Evolutionary conservation across 2,329 filamentous ascomycete species (phyloP), one percentile per base, ranked within the genome.

Genomic region (Calonectria fujianensis): DNA sequence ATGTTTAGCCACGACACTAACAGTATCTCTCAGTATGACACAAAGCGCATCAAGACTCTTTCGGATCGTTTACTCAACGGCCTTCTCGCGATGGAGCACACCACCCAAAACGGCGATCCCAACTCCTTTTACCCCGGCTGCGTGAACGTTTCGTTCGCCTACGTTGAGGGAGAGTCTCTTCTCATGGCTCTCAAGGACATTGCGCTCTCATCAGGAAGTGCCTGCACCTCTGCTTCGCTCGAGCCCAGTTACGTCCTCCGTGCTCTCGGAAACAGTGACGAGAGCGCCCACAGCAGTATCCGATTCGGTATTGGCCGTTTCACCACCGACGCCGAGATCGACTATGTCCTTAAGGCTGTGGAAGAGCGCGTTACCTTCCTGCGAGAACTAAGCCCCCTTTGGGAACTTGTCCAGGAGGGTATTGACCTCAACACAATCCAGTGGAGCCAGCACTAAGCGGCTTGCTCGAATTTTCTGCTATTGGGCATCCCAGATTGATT

Each of bases 151-250:
- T 99, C 97, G 0, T 99, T 99, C 83, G 96, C 97, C 41, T 99
- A 99, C 82, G 96, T 99, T 6, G 97, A 99, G 86, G 97, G 97
- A 79, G 97, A 99, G 86, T 98, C 97, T 3, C 93, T 99, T 1
- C 90, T 99, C 77, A 99, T 99, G 97, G 97, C 97, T 0, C 88
- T 99, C 59, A 99, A 99, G 87, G 97, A 99, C 80, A 98, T 99
- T 85, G 97, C 97, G 0, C 89, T 99, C 45, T 98, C 96, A 9
- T 99, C 97, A 0, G 97, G 97, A 72, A 98, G 96, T 82, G 97
- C 97, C 8, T 99, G 97, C 87, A 99, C 97, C 2, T 98, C 96
- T 6, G 97, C 97, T 0, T 99, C 97, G 1, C 89, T 99, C 41
- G 97, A 99, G 85, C 97, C 97, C 20, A 98, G 95, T 84, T 99